Evolutionary conservation across 2,329 filamentous ascomycete genomes (phyloP).

Genomic region (Lecanosticta acicola): DNA sequence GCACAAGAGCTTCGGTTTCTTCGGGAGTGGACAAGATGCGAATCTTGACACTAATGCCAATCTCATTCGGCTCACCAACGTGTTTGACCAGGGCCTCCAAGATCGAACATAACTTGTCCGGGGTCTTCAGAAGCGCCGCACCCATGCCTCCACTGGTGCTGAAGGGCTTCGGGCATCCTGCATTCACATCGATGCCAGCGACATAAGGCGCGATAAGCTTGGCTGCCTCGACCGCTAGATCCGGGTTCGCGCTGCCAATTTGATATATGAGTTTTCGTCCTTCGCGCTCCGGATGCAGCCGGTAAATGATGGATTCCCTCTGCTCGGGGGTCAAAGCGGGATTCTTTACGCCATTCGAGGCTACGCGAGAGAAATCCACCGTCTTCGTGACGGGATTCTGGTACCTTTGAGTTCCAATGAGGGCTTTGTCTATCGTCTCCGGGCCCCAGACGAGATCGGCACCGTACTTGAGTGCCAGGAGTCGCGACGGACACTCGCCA

Average conservation of each 20-base stretch:
- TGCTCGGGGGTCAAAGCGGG: slow-evolving; percentile 49
- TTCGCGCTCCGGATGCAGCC: slow-evolving; percentile 73
- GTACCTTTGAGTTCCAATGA: slow-evolving; percentile 78
- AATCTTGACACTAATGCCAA: slow-evolving; percentile 97
- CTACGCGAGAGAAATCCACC: slow-evolving; percentile 75
- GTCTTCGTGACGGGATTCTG: slow-evolving; percentile 71
- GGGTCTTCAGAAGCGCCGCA: slow-evolving; percentile 77
- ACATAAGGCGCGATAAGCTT: slow-evolving; percentile 81
- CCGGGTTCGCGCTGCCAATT: slow-evolving; percentile 79
- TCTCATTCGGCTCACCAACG: slow-evolving; percentile 70
- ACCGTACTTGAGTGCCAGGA: slow-evolving; percentile 87
- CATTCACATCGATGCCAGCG: slow-evolving; percentile 91
- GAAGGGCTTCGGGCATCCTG: slow-evolving; percentile 97
- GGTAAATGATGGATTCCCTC: slow-evolving; percentile 67
- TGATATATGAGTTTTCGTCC: slow-evolving; percentile 77
- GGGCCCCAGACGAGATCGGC: slow-evolving; percentile 97
- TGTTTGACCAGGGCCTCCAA: slow-evolving; percentile 74
- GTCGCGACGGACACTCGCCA: slow-evolving; percentile 86
- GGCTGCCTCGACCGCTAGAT: slow-evolving; percentile 76
- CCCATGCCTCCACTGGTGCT: slow-evolving; percentile 93
- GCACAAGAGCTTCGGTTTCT: slow-evolving; percentile 71
- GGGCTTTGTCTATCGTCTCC: slow-evolving; percentile 85
- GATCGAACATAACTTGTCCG: slow-evolving; percentile 77
- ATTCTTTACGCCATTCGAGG: slow-evolving; percentile 63
- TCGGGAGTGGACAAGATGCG: slow-evolving; percentile 72